phyloP scores from a whole-genome alignment of 148 eudicot species.

The Euryodendron excelsum region DNA sequence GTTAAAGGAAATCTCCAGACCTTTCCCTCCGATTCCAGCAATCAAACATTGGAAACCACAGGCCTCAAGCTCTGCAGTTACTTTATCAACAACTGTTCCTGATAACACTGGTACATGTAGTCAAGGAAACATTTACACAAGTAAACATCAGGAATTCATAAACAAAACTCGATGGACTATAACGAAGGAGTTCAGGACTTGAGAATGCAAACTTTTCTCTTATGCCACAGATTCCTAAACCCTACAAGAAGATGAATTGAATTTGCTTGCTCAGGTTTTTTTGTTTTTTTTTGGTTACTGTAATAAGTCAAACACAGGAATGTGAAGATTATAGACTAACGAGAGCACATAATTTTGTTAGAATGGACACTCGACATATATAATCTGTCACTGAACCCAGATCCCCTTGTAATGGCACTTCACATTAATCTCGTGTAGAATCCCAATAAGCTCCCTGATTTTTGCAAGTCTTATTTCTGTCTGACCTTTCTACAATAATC shows the following conservation, averaged over 20 bases:
- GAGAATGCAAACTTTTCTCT: background rate
- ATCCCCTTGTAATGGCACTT: too few species aligned
- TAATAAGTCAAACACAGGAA: too few species aligned
- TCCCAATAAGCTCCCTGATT: too few species aligned
- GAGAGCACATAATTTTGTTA: too few species aligned
- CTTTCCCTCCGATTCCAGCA: constrained; percentile 79
- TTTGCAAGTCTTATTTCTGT: background rate
- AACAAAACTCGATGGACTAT: background rate
- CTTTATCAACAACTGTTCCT: constrained; percentile 62
- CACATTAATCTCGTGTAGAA: too few species aligned
- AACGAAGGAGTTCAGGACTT: background rate
- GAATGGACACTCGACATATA: background rate
- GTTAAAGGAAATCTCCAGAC: constrained; percentile 59
- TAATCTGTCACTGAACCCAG: too few species aligned
- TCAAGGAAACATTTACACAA: constrained; percentile 33
- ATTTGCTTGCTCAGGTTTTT: too few species aligned
- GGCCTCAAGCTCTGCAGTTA: constrained; percentile 65
- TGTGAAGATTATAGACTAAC: too few species aligned
- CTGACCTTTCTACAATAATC: background rate
- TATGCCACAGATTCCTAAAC: background rate
- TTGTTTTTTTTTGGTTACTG: background rate
- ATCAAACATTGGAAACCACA: constrained; percentile 80
- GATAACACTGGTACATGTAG: constrained; percentile 56
- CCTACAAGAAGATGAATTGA: background rate
- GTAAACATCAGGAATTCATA: background rate